Conservation (phyloP, 2,329 filamentous ascomycete species). For the Botrytis galanthina region DNA sequence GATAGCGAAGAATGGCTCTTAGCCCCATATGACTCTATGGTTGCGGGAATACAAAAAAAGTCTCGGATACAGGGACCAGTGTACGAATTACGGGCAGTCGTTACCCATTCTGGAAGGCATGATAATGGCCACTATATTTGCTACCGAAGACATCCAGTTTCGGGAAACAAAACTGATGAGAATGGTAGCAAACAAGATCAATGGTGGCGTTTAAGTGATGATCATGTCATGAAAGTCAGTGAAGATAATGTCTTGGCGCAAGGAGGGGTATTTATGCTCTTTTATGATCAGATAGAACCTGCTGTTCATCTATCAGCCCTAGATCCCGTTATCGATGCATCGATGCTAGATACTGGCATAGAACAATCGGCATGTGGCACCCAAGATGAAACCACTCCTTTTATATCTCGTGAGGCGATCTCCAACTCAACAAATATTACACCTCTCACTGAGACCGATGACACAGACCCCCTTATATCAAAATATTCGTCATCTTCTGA, state of each 20-base stretch:
- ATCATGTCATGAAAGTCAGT: conserved; percentile 71
- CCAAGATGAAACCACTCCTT: neutral
- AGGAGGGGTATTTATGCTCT: conserved; percentile 90
- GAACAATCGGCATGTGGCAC: neutral
- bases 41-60: conserved; percentile 53
- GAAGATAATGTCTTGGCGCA: conserved; percentile 73
- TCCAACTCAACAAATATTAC: neutral
- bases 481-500: neutral
- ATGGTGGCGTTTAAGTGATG: conserved; percentile 93
- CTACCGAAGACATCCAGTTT: conserved; percentile 67
- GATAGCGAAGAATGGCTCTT: conserved; percentile 67
- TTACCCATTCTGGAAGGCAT: conserved; percentile 87
- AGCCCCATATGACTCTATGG: conserved; percentile 70
- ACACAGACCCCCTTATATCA: neutral
- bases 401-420: neutral
- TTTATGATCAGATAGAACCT: conserved; percentile 76
- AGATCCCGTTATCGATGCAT: neutral
- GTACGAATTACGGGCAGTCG: conserved; percentile 78
- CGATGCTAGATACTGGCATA: neutral
- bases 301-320: conserved; percentile 12
- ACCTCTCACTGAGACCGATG: neutral
- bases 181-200: conserved; percentile 41
- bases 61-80: conserved; percentile 56
- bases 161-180: conserved; percentile 32
- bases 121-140: conserved; percentile 96